These are phyloP conservation scores for Perkinsus marinus DNA, from an alignment of 169 alveolate genomes.

Conservation along the genomic window DNA sequence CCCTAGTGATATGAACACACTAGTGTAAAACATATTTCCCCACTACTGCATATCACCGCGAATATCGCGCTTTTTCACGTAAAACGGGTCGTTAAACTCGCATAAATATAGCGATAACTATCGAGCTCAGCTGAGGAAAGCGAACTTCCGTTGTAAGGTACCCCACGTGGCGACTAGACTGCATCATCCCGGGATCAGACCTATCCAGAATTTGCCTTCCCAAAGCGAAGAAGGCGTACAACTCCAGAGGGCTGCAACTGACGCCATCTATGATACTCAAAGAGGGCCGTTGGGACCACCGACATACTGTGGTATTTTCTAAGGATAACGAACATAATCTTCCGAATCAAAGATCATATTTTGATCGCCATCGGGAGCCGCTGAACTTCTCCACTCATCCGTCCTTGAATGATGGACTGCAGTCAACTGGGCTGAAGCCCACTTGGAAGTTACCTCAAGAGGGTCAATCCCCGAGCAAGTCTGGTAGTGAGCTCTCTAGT, in stretches of 20 bases:
- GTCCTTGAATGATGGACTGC: too few relatives aligned
- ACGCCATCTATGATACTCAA: neutral
- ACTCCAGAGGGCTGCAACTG: neutral
- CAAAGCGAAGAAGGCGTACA: neutral
- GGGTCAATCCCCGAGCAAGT: too few relatives aligned
- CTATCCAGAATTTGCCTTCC: neutral
- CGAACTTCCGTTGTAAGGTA: too few relatives aligned
- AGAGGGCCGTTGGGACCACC: neutral
- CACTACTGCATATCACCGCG: too few relatives aligned
- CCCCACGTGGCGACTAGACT: neutral
- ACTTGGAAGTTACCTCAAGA: neutral
- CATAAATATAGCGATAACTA: too few relatives aligned
- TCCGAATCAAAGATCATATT: neutral
- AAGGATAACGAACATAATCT: neutral
- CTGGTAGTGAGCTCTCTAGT: neutral
- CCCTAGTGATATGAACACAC: neutral
- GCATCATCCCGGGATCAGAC: neutral
- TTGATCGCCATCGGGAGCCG: neutral
- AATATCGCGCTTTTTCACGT: too few relatives aligned
- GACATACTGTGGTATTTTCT: neutral
- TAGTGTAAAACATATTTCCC: too few relatives aligned
- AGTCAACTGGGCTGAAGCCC: neutral
- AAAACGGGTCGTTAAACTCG: too few relatives aligned
- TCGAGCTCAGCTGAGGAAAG: too few relatives aligned
- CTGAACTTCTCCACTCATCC: neutral